Evolutionary conservation across 2,329 filamentous ascomycete genomes (phyloP).

Genomic region (Fusarium annulatum): DNA sequence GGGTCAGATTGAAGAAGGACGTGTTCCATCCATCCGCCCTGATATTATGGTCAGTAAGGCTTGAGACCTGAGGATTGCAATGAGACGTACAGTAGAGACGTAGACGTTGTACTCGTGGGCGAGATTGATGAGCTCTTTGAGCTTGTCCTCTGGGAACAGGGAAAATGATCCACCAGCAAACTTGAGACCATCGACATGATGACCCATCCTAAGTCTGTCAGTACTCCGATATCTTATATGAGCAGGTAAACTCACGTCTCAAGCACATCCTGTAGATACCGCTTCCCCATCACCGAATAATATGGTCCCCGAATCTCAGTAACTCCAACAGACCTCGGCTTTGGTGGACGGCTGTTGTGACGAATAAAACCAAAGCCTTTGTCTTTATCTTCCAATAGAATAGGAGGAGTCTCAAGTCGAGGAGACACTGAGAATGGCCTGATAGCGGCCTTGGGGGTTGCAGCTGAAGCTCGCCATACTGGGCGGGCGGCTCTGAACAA

Average conservation of each 20-base stretch:
- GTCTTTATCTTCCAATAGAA: slow-evolving; percentile 8
- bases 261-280: slow-evolving; percentile 63
- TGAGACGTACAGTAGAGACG: slow-evolving; percentile 15
- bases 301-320: slow-evolving; percentile 68
- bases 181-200: slow-evolving; percentile 66
- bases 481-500: background rate
- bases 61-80: too few relatives aligned
- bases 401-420: background rate
- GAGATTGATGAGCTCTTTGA: slow-evolving; percentile 12
- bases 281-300: slow-evolving; percentile 65
- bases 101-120: slow-evolving; percentile 20
- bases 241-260: slow-evolving; percentile 55
- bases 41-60: background rate
- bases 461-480: background rate
- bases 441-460: background rate
- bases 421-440: background rate
- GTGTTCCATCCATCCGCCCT: slow-evolving; percentile 26
- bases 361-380: slow-evolving; percentile 52
- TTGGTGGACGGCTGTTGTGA: slow-evolving; percentile 59
- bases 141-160: background rate
- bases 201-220: slow-evolving; percentile 54
- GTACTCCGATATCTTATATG: background rate
- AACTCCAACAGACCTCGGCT: slow-evolving; percentile 61
- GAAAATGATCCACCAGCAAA: slow-evolving; percentile 58
- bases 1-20: slow-evolving; percentile 48